These are phyloP conservation scores for Lactifluus echinatus DNA, from an alignment of 768 basidiomycete species.

Conservation along the genomic window DNA sequence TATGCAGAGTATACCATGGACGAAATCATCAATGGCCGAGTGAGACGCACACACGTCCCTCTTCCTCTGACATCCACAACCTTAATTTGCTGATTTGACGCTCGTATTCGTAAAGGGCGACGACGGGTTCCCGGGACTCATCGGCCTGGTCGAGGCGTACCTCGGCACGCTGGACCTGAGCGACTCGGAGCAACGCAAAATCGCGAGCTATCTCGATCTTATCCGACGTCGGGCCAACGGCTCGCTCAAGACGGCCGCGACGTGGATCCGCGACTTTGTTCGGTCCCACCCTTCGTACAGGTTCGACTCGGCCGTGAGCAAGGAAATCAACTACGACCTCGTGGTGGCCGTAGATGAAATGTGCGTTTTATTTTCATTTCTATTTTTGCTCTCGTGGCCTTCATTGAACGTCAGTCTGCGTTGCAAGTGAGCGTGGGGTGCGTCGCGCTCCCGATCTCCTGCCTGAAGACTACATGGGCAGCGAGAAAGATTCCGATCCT, in stretches of 20 bases:
- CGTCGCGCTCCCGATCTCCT: constrained; percentile 23
- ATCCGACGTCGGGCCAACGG: constrained; percentile 75
- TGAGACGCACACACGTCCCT: constrained; percentile 24
- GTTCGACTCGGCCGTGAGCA: constrained; percentile 83
- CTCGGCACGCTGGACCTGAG: constrained; percentile 79
- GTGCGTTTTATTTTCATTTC: constrained; percentile 43
- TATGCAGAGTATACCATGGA: constrained; percentile 88
- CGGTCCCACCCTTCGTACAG: constrained; percentile 86
- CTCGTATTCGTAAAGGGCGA: constrained; percentile 35
- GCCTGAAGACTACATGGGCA: constrained; percentile 19
- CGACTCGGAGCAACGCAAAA: constrained; percentile 45
- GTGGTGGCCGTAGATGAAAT: constrained; percentile 85
- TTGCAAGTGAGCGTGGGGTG: constrained; percentile 22
- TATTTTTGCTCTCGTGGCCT: not conserved
- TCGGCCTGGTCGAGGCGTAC: constrained; percentile 77
- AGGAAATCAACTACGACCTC: constrained; percentile 92
- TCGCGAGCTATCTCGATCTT: constrained; percentile 73
- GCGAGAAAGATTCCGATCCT: not conserved
- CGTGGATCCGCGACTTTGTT: constrained; percentile 92
- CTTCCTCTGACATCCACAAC: too few relatives aligned
- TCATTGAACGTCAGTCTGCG: not conserved
- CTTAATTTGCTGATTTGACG: not conserved
- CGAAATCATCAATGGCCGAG: constrained; percentile 94
- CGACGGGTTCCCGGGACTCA: constrained; percentile 63
- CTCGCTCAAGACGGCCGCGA: constrained; percentile 74